phyloP scores from a whole-genome alignment of 495 filamentous ascomycete genomes.

The Aspergillus indologenus region DNA sequence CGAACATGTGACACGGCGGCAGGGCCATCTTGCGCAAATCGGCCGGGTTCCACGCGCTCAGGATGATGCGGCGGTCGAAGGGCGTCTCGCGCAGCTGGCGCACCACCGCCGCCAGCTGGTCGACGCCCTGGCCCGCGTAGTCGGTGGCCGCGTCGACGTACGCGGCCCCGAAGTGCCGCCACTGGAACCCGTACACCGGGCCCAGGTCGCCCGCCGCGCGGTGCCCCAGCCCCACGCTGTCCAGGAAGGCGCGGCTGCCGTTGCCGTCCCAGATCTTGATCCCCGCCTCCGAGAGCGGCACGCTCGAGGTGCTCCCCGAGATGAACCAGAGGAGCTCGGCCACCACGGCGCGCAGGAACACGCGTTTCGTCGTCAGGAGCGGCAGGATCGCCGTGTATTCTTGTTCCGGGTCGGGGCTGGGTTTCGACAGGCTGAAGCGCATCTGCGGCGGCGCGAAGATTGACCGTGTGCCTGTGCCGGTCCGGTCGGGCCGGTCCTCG shows the following conservation, averaged over 20 bases:
- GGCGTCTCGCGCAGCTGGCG: conserved; percentile 76
- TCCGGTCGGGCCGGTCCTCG: conserved; percentile 81
- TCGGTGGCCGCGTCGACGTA: conserved; percentile 77
- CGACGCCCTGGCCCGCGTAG: conserved; percentile 84
- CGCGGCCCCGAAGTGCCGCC: conserved; percentile 94
- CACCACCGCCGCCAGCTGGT: conserved; percentile 85
- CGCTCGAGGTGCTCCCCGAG: conserved; percentile 72
- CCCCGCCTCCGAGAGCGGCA: conserved; percentile 67
- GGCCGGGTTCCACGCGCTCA: conserved; percentile 89
- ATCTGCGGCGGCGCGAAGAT: conserved; percentile 83
- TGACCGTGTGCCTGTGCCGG: conserved; percentile 87
- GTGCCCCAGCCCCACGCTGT: conserved; percentile 73
- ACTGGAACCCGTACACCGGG: conserved; percentile 98
- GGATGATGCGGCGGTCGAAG: conserved; percentile 83
- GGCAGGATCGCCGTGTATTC: conserved; percentile 63
- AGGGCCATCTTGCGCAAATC: conserved; percentile 88
- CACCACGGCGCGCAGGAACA: conserved; percentile 87
- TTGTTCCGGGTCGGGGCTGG: too few species aligned
- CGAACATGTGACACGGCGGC: conserved; percentile 98
- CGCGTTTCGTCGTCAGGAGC: conserved; percentile 93
- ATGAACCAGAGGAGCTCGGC: conserved; percentile 98
- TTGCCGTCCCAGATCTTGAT: conserved; percentile 99
- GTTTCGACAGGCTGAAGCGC: conserved; percentile 75
- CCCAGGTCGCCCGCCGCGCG: conserved; percentile 86
- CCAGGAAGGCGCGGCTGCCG: conserved; percentile 83